Conservation (phyloP, 768 basidiomycete genomes). For the Boletus speciosus region DNA sequence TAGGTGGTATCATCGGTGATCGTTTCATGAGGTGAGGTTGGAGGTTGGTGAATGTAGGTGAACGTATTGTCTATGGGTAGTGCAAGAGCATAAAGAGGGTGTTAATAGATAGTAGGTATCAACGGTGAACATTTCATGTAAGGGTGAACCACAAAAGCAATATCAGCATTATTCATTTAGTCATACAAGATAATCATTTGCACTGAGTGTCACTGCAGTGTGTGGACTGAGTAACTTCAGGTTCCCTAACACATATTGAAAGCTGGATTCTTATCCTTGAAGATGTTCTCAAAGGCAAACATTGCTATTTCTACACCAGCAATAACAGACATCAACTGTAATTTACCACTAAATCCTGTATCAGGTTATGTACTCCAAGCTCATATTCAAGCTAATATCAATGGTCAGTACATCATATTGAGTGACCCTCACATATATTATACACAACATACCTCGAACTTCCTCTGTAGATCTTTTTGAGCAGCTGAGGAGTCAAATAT, state of each 20-base stretch:
- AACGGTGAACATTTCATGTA: too few relatives aligned
- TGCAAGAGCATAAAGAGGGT: too few relatives aligned
- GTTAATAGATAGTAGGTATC: too few relatives aligned
- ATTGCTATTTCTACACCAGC: background rate
- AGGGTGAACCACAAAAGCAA: too few relatives aligned
- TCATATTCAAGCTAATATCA: constrained; percentile 53
- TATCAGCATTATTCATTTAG: too few relatives aligned
- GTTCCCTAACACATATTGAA: constrained; percentile 21
- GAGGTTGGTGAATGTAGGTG: too few relatives aligned
- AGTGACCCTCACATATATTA: background rate
- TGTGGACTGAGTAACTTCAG: constrained; percentile 34
- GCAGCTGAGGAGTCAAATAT: constrained; percentile 62
- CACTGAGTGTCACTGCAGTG: constrained; percentile 14
- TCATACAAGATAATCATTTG: too few relatives aligned
- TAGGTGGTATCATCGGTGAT: too few relatives aligned
- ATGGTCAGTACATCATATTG: background rate
- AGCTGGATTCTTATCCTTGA: background rate
- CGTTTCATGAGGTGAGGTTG: too few relatives aligned
- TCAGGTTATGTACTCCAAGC: constrained; percentile 46
- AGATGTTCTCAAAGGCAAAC: background rate
- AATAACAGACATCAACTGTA: constrained; percentile 5
- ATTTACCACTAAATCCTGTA: constrained; percentile 35
- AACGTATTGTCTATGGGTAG: too few relatives aligned
- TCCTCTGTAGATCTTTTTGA: constrained; percentile 48
- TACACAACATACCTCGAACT: constrained; percentile 43